These are phyloP conservation scores for Actinomortierella wolfii DNA, from an alignment of 371 early-diverging fungal species.

Conservation along the genomic window DNA sequence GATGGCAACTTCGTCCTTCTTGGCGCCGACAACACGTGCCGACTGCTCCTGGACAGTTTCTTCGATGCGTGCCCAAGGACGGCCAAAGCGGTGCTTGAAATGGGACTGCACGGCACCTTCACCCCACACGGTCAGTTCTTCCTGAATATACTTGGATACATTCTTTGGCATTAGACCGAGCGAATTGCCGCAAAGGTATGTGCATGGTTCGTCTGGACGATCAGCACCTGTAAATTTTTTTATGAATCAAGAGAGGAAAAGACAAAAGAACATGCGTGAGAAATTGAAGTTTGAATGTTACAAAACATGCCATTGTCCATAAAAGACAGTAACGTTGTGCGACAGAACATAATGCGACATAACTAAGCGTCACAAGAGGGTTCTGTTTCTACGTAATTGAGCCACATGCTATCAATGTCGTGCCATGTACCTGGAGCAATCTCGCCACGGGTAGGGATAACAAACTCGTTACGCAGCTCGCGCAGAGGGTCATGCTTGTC, in stretches of 20 bases:
- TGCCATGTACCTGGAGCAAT: slow-evolving; percentile 48
- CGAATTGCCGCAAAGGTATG: slow-evolving; percentile 94
- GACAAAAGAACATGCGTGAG: neutral
- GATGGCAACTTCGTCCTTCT: slow-evolving; percentile 81
- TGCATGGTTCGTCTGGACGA: slow-evolving; percentile 50
- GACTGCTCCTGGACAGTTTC: slow-evolving; percentile 72
- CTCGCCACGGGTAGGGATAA: slow-evolving; percentile 61
- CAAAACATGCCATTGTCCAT: neutral
- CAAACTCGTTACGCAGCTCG: slow-evolving; percentile 67
- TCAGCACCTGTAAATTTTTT: slow-evolving; percentile 25
- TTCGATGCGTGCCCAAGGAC: slow-evolving; percentile 93
- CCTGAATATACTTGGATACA: slow-evolving; percentile 66
- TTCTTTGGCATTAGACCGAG: slow-evolving; percentile 87
- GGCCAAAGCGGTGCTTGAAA: slow-evolving; percentile 75
- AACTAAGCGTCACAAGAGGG: too few species aligned
- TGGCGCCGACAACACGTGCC: slow-evolving; percentile 86
- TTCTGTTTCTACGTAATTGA: too few species aligned
- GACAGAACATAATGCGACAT: too few species aligned
- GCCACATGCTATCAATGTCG: slow-evolving; percentile 3
- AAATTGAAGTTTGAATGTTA: neutral
- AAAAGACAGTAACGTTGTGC: too few species aligned
- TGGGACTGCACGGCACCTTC: slow-evolving; percentile 55
- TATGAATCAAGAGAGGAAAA: neutral
- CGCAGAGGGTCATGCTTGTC: slow-evolving; percentile 65
- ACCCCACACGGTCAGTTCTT: slow-evolving; percentile 94